Percentiles rank a stretch among this genome's conserved stretches.
Conservation (phyloP, 2,329 filamentous ascomycete species). For the Calcarisporium arbuscula region DNA sequence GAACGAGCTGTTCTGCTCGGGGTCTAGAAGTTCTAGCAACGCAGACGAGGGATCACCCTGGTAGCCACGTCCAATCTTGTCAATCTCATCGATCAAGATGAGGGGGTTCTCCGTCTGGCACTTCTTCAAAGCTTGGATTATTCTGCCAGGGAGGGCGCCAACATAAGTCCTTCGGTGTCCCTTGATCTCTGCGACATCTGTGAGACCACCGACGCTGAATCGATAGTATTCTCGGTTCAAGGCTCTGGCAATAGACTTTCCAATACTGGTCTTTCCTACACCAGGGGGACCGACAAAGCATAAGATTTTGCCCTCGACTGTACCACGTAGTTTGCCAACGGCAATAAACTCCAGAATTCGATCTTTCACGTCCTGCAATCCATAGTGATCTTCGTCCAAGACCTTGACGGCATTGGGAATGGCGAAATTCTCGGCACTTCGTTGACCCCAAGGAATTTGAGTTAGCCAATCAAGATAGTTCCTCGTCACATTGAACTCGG, state of each 20-base stretch:
- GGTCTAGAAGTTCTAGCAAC: constrained; percentile 86
- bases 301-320: constrained; percentile 95
- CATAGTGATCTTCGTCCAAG: constrained; percentile 93
- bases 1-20: constrained; percentile 96
- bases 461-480: constrained; percentile 99
- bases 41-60: constrained; percentile 95
- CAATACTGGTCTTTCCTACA: constrained; percentile 97
- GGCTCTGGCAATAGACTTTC: constrained; percentile 93
- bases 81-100: constrained; percentile 93
- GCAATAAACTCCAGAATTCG: constrained; percentile 97
- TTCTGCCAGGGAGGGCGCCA: constrained; percentile 87
- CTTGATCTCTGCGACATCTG: constrained; percentile 98
- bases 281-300: constrained; percentile 96
- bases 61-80: constrained; percentile 95
- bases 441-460: constrained; percentile 94
- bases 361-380: constrained; percentile 96
- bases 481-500: constrained; percentile 95
- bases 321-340: constrained; percentile 92
- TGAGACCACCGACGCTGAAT: constrained; percentile 94
- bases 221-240: constrained; percentile 96
- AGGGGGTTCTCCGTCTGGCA: constrained; percentile 98
- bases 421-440: constrained; percentile 93
- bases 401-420: constrained; percentile 88
- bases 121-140: constrained; percentile 98
- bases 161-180: constrained; percentile 95